phyloP scores from a whole-genome alignment of 441 rosid genomes.

The Adansonia grandidieri region DNA sequence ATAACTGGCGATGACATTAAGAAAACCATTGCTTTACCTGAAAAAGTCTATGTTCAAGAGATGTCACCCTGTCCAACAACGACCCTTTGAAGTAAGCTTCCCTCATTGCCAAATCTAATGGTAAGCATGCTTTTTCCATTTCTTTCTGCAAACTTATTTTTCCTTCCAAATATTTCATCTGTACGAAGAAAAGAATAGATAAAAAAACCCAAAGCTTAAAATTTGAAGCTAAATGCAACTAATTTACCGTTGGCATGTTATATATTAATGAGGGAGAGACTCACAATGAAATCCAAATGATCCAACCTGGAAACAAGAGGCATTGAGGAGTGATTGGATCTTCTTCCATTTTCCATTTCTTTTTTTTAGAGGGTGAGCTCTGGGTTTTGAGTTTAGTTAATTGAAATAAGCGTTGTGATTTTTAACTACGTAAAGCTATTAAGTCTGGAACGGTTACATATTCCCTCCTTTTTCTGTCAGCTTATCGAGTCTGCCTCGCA shows the following conservation, averaged over 20 bases:
- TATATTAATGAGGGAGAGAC: not conserved
- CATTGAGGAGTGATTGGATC: conserved; percentile 38
- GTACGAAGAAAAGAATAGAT: not conserved
- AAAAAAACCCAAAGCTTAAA: not conserved
- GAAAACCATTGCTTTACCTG: conserved; percentile 41
- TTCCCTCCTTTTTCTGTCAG: conserved; percentile 27
- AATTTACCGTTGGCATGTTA: not conserved
- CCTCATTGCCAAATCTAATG: conserved; percentile 51
- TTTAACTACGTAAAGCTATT: not conserved
- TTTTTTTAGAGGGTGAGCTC: too few relatives aligned
- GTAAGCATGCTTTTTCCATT: conserved; percentile 38
- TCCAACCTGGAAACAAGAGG: conserved; percentile 63
- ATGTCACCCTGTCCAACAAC: conserved; percentile 57
- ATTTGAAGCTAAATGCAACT: not conserved
- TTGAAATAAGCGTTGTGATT: not conserved
- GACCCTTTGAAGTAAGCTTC: conserved; percentile 70
- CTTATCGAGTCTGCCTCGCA: conserved; percentile 15
- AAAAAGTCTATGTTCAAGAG: conserved; percentile 58
- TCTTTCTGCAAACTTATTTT: conserved; percentile 47
- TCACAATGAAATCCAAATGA: conserved; percentile 59
- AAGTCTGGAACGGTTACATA: conserved; percentile 18
- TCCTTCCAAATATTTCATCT: conserved; percentile 60
- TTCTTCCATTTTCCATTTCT: conserved; percentile 46
- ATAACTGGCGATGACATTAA: not conserved
- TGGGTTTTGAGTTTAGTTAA: not conserved